These are phyloP conservation scores for Syncephalis plumigaleata DNA, from an alignment of 371 early-diverging fungal species.

Conservation along the genomic window DNA sequence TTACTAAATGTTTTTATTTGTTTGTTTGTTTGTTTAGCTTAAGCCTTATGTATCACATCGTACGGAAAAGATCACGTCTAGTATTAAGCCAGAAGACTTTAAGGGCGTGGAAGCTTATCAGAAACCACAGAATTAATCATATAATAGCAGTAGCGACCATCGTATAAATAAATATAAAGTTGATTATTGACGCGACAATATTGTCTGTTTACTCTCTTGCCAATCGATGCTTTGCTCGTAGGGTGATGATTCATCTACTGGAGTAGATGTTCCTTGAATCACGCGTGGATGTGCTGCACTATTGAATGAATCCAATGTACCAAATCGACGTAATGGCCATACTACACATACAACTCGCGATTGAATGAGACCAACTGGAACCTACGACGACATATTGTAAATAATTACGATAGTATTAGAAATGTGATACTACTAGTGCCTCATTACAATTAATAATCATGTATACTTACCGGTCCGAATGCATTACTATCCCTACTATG, in stretches of 20 bases:
- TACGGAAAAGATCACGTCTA: not conserved
- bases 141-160: no score
- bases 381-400: constrained; percentile 11
- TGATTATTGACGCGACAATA: no score
- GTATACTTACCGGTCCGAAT: constrained; percentile 56
- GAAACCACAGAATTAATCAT: no score
- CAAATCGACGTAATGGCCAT: constrained; percentile 53
- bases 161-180: no score
- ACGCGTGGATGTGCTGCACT: no score
- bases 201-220: no score
- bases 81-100: constrained; percentile 1
- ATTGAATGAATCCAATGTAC: constrained; percentile 5
- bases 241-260: no score
- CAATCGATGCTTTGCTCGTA: no score
- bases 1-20: not conserved
- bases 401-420: not conserved
- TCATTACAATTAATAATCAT: not conserved
- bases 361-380: constrained; percentile 49
- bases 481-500: constrained; percentile 71
- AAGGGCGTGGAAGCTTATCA: no score
- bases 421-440: not conserved
- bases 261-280: no score
- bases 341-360: constrained; percentile 37
- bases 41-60: constrained; percentile 5
- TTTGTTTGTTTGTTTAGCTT: not conserved